Evolutionary conservation across 1,284 basidiomycete species (phyloP), one percentile per base, ranked within the genome.

Genomic region (Tylopilus sp.): DNA sequence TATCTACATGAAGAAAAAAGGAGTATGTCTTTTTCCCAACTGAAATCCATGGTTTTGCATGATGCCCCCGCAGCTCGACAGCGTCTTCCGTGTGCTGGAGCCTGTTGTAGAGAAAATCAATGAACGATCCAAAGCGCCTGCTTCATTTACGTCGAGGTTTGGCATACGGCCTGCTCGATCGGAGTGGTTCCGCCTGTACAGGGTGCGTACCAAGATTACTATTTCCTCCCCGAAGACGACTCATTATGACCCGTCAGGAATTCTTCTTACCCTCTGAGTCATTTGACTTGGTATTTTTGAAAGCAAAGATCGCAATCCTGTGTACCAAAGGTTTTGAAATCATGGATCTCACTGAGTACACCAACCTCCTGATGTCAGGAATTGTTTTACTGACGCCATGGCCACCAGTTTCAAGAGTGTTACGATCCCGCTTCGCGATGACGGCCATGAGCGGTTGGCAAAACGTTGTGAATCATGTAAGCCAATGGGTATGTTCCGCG

Each of bases 251-350:
- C 11, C 19, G 4, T 31, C 54, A 83, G 79, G 91, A 94, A 65
- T 97, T 97, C 73, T 92, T 92, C 76, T 74, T 97, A 41, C 88
- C 91, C 0, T 91, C 87, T 0, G 93, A 96, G 61, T 89, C 92
- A 0, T 89, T 83, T 55, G 88, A 90, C 58, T 75, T 97, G 42
- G 85, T 94, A 59, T 98, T 97, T 74, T 75, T 97, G 52, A 92
- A 92, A 65, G 85, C 89, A 25, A 91, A 87, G 70, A 85, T 99
- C 51, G 92, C 92, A 6, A 89, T 99, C 49, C 79, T 96, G 28
- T 95, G 93, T 58, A 81, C 88, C 2, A 93, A 90, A 61, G 93
- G 92, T n/a, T 96, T 97, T 60, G 92, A 96, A 71, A 96, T 97
- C 59, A 97, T 97, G 90, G 90, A 97, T 65, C 75, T 98, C 29